These are phyloP conservation scores for Colletotrichum sp. DNA, from an alignment of 2,329 filamentous ascomycete genomes.

Conservation along the genomic window DNA sequence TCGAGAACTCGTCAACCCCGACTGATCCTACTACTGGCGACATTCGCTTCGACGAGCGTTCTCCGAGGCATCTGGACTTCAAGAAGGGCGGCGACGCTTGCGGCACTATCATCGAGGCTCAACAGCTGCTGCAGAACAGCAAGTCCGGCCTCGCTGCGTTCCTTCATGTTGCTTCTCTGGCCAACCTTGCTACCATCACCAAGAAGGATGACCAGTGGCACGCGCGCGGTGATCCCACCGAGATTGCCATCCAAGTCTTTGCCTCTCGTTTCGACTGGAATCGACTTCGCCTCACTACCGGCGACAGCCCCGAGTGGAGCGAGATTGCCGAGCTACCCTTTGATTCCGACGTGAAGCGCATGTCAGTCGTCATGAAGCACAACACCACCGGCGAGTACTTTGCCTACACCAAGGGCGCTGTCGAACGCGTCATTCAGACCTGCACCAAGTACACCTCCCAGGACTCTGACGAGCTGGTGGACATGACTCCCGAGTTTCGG, in stretches of 20 bases:
- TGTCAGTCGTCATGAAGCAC: conserved; percentile 19
- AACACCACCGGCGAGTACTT: conserved; percentile 30
- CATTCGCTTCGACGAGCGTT: conserved; percentile 35
- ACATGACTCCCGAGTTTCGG: conserved; percentile 54
- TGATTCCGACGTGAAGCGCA: conserved; percentile 21
- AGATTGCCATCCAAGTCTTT: conserved; percentile 72
- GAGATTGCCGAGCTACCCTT: conserved; percentile 54
- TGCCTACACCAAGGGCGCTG: conserved; percentile 67
- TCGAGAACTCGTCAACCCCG: conserved; percentile 44
- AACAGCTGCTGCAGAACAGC: conserved; percentile 34
- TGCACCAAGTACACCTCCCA: conserved; percentile 52
- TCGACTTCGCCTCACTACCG: conserved; percentile 45
- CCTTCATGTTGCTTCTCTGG: conserved; percentile 60
- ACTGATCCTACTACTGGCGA: conserved; percentile 53
- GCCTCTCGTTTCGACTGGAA: conserved; percentile 66
- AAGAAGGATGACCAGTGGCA: conserved; percentile 53
- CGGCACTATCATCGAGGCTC: not conserved
- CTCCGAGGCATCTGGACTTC: conserved; percentile 1
- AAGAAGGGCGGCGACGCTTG: conserved; percentile 8
- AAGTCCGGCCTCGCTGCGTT: conserved; percentile 45
- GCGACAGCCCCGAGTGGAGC: conserved; percentile 48
- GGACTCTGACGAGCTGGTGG: conserved; percentile 31
- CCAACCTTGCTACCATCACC: conserved; percentile 63
- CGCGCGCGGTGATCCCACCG: conserved; percentile 65
- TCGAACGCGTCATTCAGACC: conserved; percentile 68